Base-by-base conservation (phyloP, 148 eudicot genomes). In the Cornus kousa region DNA sequence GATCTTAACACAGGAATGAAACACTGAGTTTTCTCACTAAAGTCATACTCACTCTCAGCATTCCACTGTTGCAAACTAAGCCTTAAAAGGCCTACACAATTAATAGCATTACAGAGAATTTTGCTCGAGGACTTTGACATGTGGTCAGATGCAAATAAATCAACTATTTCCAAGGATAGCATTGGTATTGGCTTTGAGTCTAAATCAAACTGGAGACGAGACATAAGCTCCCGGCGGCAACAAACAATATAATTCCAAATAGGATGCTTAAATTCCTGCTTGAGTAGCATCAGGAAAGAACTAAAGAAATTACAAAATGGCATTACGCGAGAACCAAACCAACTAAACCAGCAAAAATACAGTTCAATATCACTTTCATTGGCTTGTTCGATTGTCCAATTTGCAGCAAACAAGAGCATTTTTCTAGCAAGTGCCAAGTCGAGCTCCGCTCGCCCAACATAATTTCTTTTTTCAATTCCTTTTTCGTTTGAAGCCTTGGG, bases 311-410 rank as follows among this genome's bases (percentile, higher is more conserved):
- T 50, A 74, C 87, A 86, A 70, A 82, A 82, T 62, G 91, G 91
- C 55, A 83, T 84, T 82, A 91, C 72, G 70, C 76, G 92, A 64
- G 87, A 78, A 84, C 85, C 92, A 86, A 89, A 92, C 94, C 97
- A 91, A 76, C 87, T 74, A 66, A 96, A 87, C 97, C 94, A 92
- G 59, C 59, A 76, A 75, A 91, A 87, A 78, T 89, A 91, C 72
- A 92, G 75, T 71, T 87, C 79, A 23, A 89, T 62, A 79, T 92
- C 97, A 82, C 76, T 78, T 81, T 86, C 89, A 70, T 86, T 85
- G 16, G 92, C 98, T 82, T 96, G 98, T 79, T 96, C 94, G 60
- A 96, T 81, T 8, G 83, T 83, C 99, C 99, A 96, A 74, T 92
- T 88, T 82, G 95, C 89, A 88, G 98, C 95, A 91, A 85, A 87